A percentile compares a stretch with the other conserved stretches of the same genome.
phyloP scores from a whole-genome alignment of 306 rosid species.

The Prunus dulcis region DNA sequence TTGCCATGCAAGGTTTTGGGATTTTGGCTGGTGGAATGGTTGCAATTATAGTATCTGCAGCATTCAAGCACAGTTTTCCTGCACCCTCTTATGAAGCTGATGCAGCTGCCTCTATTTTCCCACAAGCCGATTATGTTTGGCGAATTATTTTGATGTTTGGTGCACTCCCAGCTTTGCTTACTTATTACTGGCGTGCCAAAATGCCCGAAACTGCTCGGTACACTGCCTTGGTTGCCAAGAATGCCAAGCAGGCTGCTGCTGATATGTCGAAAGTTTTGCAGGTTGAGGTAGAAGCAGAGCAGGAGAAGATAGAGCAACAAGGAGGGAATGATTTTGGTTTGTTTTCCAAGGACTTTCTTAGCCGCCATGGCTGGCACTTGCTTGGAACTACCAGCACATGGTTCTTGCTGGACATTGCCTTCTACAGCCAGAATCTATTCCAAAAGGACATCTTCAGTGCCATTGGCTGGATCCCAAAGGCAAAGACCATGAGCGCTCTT shows the following conservation, averaged over 20 bases:
- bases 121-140: constrained; percentile 81
- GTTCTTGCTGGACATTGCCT: constrained; percentile 83
- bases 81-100: constrained; percentile 41
- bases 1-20: constrained; percentile 95
- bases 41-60: constrained; percentile 61
- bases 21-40: constrained; percentile 74
- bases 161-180: constrained; percentile 69
- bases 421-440: constrained; percentile 84
- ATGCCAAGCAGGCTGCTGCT: constrained; percentile 61
- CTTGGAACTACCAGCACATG: constrained; percentile 74
- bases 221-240: constrained; percentile 86
- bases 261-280: constrained; percentile 80
- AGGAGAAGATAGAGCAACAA: constrained; percentile 26
- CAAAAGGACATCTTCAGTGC: constrained; percentile 87
- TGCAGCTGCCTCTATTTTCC: constrained; percentile 48
- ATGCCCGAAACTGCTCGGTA: constrained; percentile 96
- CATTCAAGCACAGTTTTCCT: constrained; percentile 47
- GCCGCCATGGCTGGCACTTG: constrained; percentile 72
- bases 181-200: constrained; percentile 79
- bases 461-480: constrained; percentile 77
- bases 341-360: constrained; percentile 49
- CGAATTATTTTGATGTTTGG: constrained; percentile 78
- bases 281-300: constrained; percentile 55
- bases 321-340: constrained; percentile 56
- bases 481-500: constrained; percentile 73